These are phyloP conservation scores for Sporothrix inflata DNA, from an alignment of 2,329 filamentous ascomycete genomes.

Conservation along the genomic window DNA sequence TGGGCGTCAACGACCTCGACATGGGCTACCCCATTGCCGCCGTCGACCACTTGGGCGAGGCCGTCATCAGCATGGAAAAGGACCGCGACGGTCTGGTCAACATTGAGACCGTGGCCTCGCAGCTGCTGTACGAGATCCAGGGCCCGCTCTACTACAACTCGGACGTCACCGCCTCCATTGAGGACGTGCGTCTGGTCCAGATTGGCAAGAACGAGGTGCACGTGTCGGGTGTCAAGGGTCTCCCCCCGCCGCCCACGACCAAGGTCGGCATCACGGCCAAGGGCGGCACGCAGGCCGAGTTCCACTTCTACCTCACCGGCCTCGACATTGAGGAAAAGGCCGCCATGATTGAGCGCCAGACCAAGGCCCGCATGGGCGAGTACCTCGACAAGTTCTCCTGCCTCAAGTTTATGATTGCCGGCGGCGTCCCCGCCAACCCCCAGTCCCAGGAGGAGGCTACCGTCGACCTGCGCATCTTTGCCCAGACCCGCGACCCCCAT, in stretches of 20 bases:
- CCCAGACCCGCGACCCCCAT: conserved; percentile 42
- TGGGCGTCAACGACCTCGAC: conserved; percentile 47
- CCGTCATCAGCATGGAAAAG: conserved; percentile 38
- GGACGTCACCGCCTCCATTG: conserved; percentile 41
- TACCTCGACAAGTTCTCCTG: conserved; percentile 38
- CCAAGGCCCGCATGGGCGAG: conserved; percentile 28
- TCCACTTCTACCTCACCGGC: conserved; percentile 35
- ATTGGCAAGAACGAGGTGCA: conserved; percentile 40
- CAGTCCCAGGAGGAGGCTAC: conserved; percentile 41
- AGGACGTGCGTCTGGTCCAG: conserved; percentile 50
- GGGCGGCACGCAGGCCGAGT: conserved; percentile 37
- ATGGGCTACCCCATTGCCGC: conserved; percentile 55
- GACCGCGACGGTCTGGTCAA: conserved; percentile 34
- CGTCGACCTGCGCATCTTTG: conserved; percentile 43
- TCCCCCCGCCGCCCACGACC: conserved; percentile 41
- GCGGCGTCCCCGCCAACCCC: conserved; percentile 36
- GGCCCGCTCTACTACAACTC: conserved; percentile 44
- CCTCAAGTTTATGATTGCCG: conserved; percentile 37
- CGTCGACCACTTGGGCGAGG: conserved; percentile 47
- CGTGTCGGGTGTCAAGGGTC: conserved; percentile 42
- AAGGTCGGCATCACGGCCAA: conserved; percentile 46
- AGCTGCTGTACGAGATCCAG: conserved; percentile 46
- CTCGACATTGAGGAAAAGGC: conserved; percentile 36
- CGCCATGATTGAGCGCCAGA: conserved; percentile 35
- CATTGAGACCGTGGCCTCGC: conserved; percentile 34